Percentiles rank a stretch among this genome's conserved stretches.
These are phyloP conservation scores for Liriodendron chinense DNA, from an alignment of 164 flowering plant genomes.

Conservation along the genomic window DNA sequence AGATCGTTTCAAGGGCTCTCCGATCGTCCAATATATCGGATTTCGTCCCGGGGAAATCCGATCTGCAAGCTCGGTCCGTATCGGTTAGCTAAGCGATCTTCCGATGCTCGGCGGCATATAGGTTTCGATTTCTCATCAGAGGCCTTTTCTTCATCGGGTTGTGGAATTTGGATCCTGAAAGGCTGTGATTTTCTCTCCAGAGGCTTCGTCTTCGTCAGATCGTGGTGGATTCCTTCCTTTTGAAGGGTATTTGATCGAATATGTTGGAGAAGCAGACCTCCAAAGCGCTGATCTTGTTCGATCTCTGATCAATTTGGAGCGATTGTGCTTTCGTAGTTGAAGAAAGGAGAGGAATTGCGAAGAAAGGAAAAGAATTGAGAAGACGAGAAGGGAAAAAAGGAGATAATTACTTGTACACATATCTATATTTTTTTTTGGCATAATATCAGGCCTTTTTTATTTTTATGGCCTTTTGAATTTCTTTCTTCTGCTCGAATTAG, in stretches of 20 bases:
- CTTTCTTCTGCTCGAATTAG: constrained; percentile 4
- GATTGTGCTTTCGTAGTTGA: neutral
- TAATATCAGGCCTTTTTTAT: constrained; percentile 9
- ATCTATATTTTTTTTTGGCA: neutral
- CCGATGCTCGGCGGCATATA: neutral
- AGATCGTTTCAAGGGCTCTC: neutral
- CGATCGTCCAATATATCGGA: neutral
- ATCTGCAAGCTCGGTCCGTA: neutral
- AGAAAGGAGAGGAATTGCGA: neutral
- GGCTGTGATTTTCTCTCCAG: neutral
- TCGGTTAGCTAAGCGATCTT: neutral
- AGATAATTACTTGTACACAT: neutral
- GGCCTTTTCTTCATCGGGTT: neutral
- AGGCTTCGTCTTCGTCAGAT: neutral
- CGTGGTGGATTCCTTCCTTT: neutral
- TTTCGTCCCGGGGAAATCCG: neutral
- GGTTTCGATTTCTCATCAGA: neutral
- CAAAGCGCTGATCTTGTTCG: neutral
- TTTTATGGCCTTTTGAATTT: constrained; percentile 3
- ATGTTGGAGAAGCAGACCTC: neutral
- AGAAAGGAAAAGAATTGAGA: neutral
- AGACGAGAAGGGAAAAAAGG: neutral
- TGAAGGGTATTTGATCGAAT: neutral
- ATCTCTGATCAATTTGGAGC: constrained; percentile 1
- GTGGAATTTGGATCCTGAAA: neutral